Conservation (phyloP, 805 yeast genomes). For the Maudiozyma bulderi region DNA sequence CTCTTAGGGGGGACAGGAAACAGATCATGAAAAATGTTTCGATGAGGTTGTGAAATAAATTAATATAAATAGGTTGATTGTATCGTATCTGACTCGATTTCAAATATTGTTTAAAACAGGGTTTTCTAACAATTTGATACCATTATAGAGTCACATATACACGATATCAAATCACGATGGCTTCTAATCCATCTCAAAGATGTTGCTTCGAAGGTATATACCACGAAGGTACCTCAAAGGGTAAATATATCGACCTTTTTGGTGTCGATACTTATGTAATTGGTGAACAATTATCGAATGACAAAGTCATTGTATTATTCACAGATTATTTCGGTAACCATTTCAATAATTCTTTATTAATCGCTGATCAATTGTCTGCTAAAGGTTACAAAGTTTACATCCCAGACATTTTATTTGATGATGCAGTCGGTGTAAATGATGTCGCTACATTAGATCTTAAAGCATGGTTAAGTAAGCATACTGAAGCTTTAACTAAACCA, state of each 20-base stretch:
- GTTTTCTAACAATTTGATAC: background rate
- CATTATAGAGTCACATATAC: background rate
- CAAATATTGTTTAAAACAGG: no score
- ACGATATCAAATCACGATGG: conserved; percentile 21
- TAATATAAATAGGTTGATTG: no score
- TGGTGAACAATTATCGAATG: conserved; percentile 34
- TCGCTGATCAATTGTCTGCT: conserved; percentile 57
- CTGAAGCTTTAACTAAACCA: conserved; percentile 37
- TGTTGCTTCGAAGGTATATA: conserved; percentile 37
- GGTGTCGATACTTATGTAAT: conserved; percentile 40
- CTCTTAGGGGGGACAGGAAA: no score
- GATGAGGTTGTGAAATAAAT: no score
- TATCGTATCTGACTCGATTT: no score
- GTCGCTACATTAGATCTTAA: conserved; percentile 13
- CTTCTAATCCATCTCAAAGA: conserved; percentile 44
- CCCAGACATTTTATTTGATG: conserved; percentile 65
- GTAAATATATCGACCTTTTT: conserved; percentile 32
- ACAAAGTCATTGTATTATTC: conserved; percentile 48
- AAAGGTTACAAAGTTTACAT: conserved; percentile 55
- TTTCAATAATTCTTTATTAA: conserved; percentile 46
- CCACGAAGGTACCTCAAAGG: conserved; percentile 46
- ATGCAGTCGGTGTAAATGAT: conserved; percentile 28
- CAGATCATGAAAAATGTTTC: no score
- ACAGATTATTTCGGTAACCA: conserved; percentile 64
- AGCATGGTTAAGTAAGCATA: conserved; percentile 49